Evolutionary conservation across 2,329 filamentous ascomycete species (phyloP), one percentile per base, ranked within the genome.

Genomic region (Apiospora sp.): DNA sequence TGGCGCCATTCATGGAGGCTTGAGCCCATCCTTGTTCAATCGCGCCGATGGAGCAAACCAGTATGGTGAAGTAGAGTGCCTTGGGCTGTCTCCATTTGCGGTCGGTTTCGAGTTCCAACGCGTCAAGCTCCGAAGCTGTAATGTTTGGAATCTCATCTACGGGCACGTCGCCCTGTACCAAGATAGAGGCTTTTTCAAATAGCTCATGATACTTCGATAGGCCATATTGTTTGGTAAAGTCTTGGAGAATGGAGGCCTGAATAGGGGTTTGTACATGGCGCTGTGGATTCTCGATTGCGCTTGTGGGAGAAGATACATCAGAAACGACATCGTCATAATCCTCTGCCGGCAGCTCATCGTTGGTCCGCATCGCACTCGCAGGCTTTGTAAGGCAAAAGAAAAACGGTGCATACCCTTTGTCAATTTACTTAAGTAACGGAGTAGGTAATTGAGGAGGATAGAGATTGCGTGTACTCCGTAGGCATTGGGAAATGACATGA

Each of bases 1-100:
- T 71, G n/a, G 69, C 69, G 41, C 69, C 69, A 34, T 71, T 71
- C 68, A 70, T 70, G 48, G 44, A 51, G 34, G 68, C 44, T 49
- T 70, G 68, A 19, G 68, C 68, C 68, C 68, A 70, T 5, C 68
- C 68, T 19, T 70, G 68, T 34, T 70, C 68, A 41, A 70, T 43
- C 4, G 68, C 68, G 30, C 68, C 68, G 5, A 70, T 70, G 22
- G 68, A 51, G 8, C 44, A 70, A 6, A 70, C 68, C 27, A 41
- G 34, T 24, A 70, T 70, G 30, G 68, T 70, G 30, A 70, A 70
- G 48, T 70, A 70, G 30, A 70, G 68, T 1, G 49, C 30, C 10
- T 41, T 51, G 16, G 68, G 68, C 46, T 70, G 68, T 4, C 19
- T 43, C 68, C 68, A 70, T 51, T 54, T 54, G 3, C 48, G 44